Conservation (phyloP, 371 early-diverging fungal genomes). For the Mucor circinelloides region DNA sequence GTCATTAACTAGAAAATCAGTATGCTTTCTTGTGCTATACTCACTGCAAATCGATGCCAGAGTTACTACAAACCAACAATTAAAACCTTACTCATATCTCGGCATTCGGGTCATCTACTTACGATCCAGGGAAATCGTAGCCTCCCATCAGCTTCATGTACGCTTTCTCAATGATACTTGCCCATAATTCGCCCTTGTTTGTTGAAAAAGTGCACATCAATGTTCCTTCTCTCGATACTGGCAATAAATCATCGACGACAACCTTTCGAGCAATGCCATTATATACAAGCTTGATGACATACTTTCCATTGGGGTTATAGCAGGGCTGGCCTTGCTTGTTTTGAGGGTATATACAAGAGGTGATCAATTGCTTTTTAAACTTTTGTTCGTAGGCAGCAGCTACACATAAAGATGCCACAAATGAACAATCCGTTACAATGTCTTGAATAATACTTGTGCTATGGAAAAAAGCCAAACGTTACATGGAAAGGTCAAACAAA, state of each 20-base stretch:
- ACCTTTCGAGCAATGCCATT: constrained; percentile 89
- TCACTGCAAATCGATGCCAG: constrained; percentile 87
- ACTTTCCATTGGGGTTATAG: constrained; percentile 88
- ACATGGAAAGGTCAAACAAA: neutral
- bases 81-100: neutral
- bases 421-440: constrained; percentile 92
- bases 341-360: constrained; percentile 87
- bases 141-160: constrained; percentile 95
- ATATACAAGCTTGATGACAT: constrained; percentile 79
- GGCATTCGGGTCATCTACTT: constrained; percentile 26
- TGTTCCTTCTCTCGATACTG: constrained; percentile 72
- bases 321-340: constrained; percentile 71
- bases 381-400: constrained; percentile 82
- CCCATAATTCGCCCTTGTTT: constrained; percentile 80
- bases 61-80: constrained; percentile 55
- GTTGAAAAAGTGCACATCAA: constrained; percentile 87
- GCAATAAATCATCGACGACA: constrained; percentile 89
- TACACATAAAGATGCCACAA: constrained; percentile 90
- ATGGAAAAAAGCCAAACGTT: neutral
- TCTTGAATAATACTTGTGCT: constrained; percentile 73
- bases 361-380: constrained; percentile 79
- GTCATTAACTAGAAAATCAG: neutral
- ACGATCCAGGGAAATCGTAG: constrained; percentile 92
- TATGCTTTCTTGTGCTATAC: constrained; percentile 5
- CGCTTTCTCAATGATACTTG: constrained; percentile 90